phyloP scores from a whole-genome alignment of 345 rosid species.

The Eucalyptus coolabah region DNA sequence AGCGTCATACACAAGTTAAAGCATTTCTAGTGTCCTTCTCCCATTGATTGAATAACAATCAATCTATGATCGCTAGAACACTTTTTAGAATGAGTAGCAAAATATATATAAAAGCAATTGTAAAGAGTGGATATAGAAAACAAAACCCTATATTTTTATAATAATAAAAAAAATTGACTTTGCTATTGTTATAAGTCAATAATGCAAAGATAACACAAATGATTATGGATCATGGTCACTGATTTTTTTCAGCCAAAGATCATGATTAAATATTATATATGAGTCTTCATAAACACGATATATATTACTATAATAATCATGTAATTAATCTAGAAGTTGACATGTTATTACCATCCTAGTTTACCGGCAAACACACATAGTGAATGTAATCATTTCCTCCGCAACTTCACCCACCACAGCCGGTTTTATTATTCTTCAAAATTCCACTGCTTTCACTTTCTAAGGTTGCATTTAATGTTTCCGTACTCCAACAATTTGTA shows the following conservation, averaged over 20 bases:
- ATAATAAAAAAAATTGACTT: neutral
- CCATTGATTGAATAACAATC: neutral
- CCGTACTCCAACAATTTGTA: neutral
- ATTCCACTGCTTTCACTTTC: neutral
- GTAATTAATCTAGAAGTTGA: neutral
- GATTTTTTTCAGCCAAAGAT: neutral
- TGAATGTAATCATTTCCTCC: neutral
- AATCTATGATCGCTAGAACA: neutral
- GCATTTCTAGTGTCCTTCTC: too few species aligned
- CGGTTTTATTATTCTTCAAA: neutral
- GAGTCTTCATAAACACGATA: neutral
- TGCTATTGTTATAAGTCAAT: neutral
- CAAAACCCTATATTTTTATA: neutral
- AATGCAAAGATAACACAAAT: neutral
- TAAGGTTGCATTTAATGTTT: neutral
- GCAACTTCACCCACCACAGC: neutral
- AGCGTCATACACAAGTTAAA: too few species aligned
- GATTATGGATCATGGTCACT: neutral
- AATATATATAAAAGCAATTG: neutral
- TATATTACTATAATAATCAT: neutral
- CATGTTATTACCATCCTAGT: neutral
- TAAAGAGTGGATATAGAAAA: neutral
- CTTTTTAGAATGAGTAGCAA: neutral
- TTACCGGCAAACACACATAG: neutral
- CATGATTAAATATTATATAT: neutral